Percentiles rank a stretch among this genome's conserved stretches.
Conservation (phyloP, 73 alveolate genomes). For the Urostyla sp. region DNA sequence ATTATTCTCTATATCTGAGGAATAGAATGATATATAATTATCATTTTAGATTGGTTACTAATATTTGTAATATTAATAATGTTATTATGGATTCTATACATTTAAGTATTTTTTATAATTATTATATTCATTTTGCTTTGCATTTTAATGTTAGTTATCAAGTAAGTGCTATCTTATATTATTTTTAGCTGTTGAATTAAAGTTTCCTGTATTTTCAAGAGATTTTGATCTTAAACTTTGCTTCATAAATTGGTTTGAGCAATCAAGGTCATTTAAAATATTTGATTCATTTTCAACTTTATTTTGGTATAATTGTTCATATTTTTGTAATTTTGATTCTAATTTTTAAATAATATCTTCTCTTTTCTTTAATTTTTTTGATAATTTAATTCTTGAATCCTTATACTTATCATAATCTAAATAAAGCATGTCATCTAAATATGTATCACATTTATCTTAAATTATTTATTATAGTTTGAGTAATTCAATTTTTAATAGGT, state of each 20-base stretch:
- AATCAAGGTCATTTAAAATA: constrained; percentile 10
- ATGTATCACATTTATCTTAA: constrained; percentile 51
- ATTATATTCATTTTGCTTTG: background rate
- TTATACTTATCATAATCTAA: too few species aligned
- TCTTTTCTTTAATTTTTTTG: constrained; percentile 36
- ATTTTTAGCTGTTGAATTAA: constrained; percentile 39
- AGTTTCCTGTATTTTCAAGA: constrained; percentile 53
- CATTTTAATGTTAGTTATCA: background rate
- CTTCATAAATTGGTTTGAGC: background rate
- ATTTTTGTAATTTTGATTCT: background rate
- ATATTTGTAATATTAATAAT: background rate
- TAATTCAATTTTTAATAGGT: constrained; percentile 31
- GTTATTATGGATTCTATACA: background rate
- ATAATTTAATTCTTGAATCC: background rate
- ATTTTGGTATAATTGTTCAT: constrained; percentile 2
- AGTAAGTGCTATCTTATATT: constrained; percentile 29
- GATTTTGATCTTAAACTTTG: constrained; percentile 36
- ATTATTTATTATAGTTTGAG: constrained; percentile 21
- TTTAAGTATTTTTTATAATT: background rate
- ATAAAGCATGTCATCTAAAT: too few species aligned
- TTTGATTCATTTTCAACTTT: background rate
- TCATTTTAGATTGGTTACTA: constrained; percentile 33
- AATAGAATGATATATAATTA: constrained; percentile 32
- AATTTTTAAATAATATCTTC: constrained; percentile 9
- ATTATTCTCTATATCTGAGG: constrained; percentile 40